Evolutionary conservation across 257 asterid genomes (phyloP), one percentile per base, ranked within the genome.

Genomic region (Parsonsia alboflavescens): DNA sequence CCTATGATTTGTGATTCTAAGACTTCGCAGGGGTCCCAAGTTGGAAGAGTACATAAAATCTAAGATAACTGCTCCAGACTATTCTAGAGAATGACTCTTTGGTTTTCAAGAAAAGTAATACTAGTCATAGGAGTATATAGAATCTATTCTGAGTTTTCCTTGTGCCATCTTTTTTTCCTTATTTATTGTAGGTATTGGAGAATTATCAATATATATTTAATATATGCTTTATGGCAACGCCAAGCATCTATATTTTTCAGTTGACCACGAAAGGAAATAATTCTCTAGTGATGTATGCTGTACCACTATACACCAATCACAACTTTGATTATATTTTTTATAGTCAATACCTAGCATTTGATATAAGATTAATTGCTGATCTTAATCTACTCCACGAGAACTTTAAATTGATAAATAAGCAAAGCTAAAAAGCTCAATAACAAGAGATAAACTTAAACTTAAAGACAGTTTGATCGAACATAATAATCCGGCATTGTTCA

Each of bases 151-250:
- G 30, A 74, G 48, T 77, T 76, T 49, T 33, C 41, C 52, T 64
- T 64, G 21, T 72, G 73, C 78, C 24, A 39, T 77, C 57, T 39
- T 78, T 63, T 22, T 33, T 77, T 63, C 21, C 41, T 78, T 67
- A 62, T 58, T 77, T 79, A 65, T 77, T 90, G 85, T 73, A 76
- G 76, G 77, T 78, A 71, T 54, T 72, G 44, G 73, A 78, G 78
- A 76, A 71, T 66, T 83, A 64, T 65, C 42, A 59, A 68, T 78
- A 58, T 75, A 79, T 66, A 39, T 78, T 33, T 33, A 74, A 62
- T 74, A 76, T 68, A 41, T 78, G 87, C 88, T 88, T 85, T 76
- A 70, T 78, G 72, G 72, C 61, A 76, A 79, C 81, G 85, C 80
- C 59, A 68, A 72, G 84, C 70, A 78, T 86, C 82, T 72, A 24